Evolutionary conservation across 2,329 filamentous ascomycete genomes (phyloP).

Genomic region (Dendryphion nanum): DNA sequence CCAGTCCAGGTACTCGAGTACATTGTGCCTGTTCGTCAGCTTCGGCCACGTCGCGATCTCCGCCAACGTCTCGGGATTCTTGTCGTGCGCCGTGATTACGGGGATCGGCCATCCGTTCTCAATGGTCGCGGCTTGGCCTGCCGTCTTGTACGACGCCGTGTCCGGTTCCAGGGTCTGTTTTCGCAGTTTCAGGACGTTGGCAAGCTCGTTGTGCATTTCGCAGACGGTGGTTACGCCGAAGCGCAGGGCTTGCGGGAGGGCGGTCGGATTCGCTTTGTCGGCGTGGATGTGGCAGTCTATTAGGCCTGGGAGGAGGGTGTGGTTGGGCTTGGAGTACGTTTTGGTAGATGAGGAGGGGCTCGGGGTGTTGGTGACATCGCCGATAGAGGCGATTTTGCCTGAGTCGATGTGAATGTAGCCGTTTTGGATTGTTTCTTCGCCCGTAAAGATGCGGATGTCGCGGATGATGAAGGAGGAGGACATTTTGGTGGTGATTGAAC

Average conservation of each 20-base stretch:
- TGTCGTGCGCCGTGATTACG: conserved; percentile 41
- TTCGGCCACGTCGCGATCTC: conserved; percentile 50
- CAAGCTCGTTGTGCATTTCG: conserved; percentile 47
- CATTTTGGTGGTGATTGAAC: too few relatives aligned
- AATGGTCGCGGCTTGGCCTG: conserved; percentile 50
- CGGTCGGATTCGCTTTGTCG: conserved; percentile 39
- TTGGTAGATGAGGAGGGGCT: conserved; percentile 13
- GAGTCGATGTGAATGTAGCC: conserved; percentile 44
- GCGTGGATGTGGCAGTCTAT: conserved; percentile 54
- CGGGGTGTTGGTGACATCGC: conserved; percentile 20
- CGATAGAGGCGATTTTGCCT: conserved; percentile 41
- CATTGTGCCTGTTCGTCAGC: conserved; percentile 42
- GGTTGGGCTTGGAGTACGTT: conserved; percentile 44
- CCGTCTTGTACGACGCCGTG: conserved; percentile 51
- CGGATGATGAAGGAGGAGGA: conserved; percentile 41
- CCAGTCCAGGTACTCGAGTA: conserved; percentile 43
- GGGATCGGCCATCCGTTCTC: conserved; percentile 53
- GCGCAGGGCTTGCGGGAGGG: conserved; percentile 45
- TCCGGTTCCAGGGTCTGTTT: conserved; percentile 26
- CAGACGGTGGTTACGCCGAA: conserved; percentile 55
- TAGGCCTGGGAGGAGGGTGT: conserved; percentile 51
- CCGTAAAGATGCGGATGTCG: conserved; percentile 50
- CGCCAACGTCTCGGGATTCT: conserved; percentile 34
- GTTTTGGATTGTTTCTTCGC: conserved; percentile 40
- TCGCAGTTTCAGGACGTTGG: conserved; percentile 26